These are phyloP conservation scores for Trypanosoma vivax DNA, from an alignment of 208 protist genomes.

Conservation along the genomic window DNA sequence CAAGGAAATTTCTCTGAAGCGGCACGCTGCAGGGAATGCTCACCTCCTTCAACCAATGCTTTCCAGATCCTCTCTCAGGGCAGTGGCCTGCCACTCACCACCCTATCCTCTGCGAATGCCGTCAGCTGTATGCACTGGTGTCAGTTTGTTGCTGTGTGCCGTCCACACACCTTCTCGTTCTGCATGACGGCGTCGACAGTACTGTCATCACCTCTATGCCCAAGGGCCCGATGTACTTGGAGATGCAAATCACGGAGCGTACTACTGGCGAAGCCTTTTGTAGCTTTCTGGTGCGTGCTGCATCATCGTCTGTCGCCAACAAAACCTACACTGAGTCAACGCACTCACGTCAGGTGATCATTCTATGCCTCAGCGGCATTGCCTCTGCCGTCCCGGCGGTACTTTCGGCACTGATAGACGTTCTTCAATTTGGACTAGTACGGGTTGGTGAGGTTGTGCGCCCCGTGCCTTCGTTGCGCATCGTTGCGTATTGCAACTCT, in stretches of 20 bases:
- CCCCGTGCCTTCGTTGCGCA: constrained; percentile 40
- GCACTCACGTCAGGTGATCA: constrained; percentile 29
- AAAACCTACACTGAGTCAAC: constrained; percentile 11
- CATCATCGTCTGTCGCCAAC: constrained; percentile 9
- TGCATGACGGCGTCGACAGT: constrained; percentile 48
- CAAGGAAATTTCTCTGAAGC: neutral
- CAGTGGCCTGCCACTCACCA: constrained; percentile 76
- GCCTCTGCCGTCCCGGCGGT: constrained; percentile 49
- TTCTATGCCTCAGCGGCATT: constrained; percentile 72
- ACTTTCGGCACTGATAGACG: constrained; percentile 59
- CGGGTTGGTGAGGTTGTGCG: constrained; percentile 20
- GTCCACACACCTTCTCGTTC: constrained; percentile 69
- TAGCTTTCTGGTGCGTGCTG: constrained; percentile 56
- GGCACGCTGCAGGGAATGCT: neutral
- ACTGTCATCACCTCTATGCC: constrained; percentile 74
- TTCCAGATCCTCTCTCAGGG: constrained; percentile 68
- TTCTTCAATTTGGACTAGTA: constrained; percentile 44
- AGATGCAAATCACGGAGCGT: constrained; percentile 56
- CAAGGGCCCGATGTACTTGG: constrained; percentile 72
- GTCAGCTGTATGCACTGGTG: constrained; percentile 80
- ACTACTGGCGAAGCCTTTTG: constrained; percentile 56
- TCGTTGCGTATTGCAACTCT: constrained; percentile 74
- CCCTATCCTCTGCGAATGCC: constrained; percentile 71
- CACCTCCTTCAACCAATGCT: constrained; percentile 59
- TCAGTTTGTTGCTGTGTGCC: constrained; percentile 79